Base-by-base conservation (phyloP, 2,329 filamentous ascomycete species). In the Aureobasidium uvarum region DNA sequence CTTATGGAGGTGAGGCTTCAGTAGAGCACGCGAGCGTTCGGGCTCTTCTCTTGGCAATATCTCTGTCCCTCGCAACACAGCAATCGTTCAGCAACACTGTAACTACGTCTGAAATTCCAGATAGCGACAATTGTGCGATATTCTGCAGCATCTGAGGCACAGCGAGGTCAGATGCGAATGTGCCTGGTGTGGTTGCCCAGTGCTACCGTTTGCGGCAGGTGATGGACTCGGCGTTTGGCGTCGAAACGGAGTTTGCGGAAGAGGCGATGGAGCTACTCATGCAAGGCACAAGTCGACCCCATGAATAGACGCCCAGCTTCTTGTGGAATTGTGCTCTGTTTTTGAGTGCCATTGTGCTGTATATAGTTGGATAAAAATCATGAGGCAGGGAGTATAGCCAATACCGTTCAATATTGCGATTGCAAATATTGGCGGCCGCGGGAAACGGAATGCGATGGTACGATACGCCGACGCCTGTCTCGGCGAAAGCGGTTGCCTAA, bases 401-500 rank as follows among this genome's bases (percentile, higher is more conserved):
- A 62, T 60, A 60, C 45, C 45, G 58, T 62, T 62, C 41, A 41
- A 50, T 62, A 62, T 25, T 25, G 20, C 43, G 51, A 51, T 50
- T 41, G 58, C 58, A 62, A 62, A 51, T 62, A 62, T 62, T 51
- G 58, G 36, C 43, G 33, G 18, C 43, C 56, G 56, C 43, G 56
- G 55, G 39, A 45, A 58, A 36, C 56, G 56, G 43, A 25, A 20
- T 6, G 14, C 18, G 14, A 43, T 59, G 55, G 55, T 59, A 28
- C 55, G 54, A 58, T 51, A n/a, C 41, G 41, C 41, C 41, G 48
- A 33, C 33, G 48, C 28, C 48, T 25, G 25, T 51, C 28, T 51
- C 20, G 16, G 45, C 23, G 51, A 45, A 58, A 58, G 55, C 28
- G 55, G 55, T 20, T 46, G 55, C 55, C 55, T 59, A 43, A 20